A percentile compares a stretch with the other conserved stretches of the same genome.
These are phyloP conservation scores for Cenchrus americanus DNA, from an alignment of 176 grass and related monocot species.

Conservation along the genomic window DNA sequence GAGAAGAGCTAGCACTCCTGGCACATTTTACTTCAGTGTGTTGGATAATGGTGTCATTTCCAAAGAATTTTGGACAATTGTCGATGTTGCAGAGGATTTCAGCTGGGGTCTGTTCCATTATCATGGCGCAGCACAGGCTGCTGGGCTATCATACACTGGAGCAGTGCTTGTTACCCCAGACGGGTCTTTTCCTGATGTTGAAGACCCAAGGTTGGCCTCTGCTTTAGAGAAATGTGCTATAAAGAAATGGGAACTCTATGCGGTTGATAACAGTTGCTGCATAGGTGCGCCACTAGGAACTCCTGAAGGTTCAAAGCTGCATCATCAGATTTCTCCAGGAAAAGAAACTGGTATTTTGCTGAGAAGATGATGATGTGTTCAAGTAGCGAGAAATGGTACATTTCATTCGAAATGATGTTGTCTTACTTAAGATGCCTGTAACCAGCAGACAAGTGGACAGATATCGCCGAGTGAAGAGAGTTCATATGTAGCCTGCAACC, in stretches of 20 bases:
- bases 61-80: slow-evolving; percentile 93
- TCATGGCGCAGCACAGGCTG: slow-evolving; percentile 73
- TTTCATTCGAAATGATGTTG: slow-evolving; percentile 6
- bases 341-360: slow-evolving; percentile 36
- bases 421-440: slow-evolving; percentile 5
- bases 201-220: slow-evolving; percentile 48
- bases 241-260: slow-evolving; percentile 90
- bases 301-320: slow-evolving; percentile 72
- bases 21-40: slow-evolving; percentile 96
- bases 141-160: slow-evolving; percentile 84
- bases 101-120: slow-evolving; percentile 95
- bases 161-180: slow-evolving; percentile 87
- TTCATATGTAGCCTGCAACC: not conserved
- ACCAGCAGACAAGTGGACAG: not conserved
- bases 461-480: not conserved
- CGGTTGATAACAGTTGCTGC: slow-evolving; percentile 82
- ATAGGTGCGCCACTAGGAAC: slow-evolving; percentile 64
- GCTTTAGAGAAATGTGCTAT: slow-evolving; percentile 82
- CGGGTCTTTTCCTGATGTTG: slow-evolving; percentile 64
- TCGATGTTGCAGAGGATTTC: slow-evolving; percentile 85
- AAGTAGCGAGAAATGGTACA: slow-evolving; percentile 3
- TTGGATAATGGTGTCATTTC: slow-evolving; percentile 93
- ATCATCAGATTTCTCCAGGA: slow-evolving; percentile 62
- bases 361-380: slow-evolving; percentile 47
- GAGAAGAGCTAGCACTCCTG: slow-evolving; percentile 66